These are phyloP conservation scores for Penicillium steckii DNA, from an alignment of 495 filamentous ascomycete genomes.

Conservation along the genomic window DNA sequence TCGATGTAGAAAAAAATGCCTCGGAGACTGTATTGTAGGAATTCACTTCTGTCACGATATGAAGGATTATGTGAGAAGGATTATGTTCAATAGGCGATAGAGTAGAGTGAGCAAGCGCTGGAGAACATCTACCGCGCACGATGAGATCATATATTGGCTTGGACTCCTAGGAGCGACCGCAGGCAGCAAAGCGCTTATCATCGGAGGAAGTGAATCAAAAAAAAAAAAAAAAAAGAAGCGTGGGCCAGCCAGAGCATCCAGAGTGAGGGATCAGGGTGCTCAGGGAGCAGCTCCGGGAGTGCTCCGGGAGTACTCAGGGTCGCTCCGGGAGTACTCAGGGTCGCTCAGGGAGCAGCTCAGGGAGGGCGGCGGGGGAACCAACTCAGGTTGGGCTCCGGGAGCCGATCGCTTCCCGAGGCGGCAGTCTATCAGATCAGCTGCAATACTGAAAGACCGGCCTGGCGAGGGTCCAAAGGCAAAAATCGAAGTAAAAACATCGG, in stretches of 20 bases:
- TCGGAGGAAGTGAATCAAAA: slow-evolving; percentile 7
- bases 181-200: slow-evolving; percentile 7
- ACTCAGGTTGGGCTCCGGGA: too few relatives aligned
- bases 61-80: background rate
- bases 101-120: slow-evolving; percentile 7
- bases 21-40: background rate
- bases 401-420: too few relatives aligned
- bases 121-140: background rate
- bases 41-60: background rate
- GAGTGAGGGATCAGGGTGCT: slow-evolving; percentile 2
- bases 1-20: slow-evolving; percentile 1
- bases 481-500: slow-evolving; percentile 24
- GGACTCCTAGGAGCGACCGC: slow-evolving; percentile 4
- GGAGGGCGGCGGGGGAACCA: too few relatives aligned
- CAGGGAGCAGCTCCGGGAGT: too few relatives aligned
- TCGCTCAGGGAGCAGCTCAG: too few relatives aligned
- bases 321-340: too few relatives aligned
- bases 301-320: too few relatives aligned
- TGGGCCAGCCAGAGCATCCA: background rate
- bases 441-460: slow-evolving; percentile 33
- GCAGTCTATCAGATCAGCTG: slow-evolving; percentile 33
- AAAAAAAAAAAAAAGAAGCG: background rate
- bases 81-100: slow-evolving; percentile 6
- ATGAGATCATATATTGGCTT: background rate
- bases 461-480: slow-evolving; percentile 26